Evolutionary conservation across 306 rosid species (phyloP).

Genomic region (Prunus campanulata): DNA sequence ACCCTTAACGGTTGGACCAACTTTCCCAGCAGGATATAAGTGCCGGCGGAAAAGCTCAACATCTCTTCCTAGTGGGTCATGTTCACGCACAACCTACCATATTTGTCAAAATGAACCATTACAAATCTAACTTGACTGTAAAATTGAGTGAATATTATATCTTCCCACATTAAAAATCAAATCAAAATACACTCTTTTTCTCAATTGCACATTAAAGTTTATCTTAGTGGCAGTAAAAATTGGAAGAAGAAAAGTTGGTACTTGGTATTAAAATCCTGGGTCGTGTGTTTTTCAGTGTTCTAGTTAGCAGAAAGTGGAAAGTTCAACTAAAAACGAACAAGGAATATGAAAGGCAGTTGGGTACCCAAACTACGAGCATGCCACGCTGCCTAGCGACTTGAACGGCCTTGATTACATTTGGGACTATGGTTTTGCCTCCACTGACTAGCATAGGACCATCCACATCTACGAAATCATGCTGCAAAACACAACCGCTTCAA

Average conservation of each 20-base stretch:
- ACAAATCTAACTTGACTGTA: neutral
- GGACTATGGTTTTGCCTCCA: conserved; percentile 70
- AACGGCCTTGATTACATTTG: conserved; percentile 65
- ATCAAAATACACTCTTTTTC: neutral
- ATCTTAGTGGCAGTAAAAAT: neutral
- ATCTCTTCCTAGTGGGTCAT: conserved; percentile 82
- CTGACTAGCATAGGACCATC: conserved; percentile 41
- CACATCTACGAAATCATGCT: conserved; percentile 71
- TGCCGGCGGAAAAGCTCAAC: conserved; percentile 82
- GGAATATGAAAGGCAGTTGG: neutral
- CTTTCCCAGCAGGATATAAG: conserved; percentile 43
- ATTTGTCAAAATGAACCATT: neutral
- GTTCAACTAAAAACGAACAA: neutral
- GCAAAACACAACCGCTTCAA: conserved; percentile 15
- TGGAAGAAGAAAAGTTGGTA: neutral
- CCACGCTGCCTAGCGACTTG: conserved; percentile 68
- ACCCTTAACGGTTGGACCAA: conserved; percentile 62
- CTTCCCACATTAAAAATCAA: neutral
- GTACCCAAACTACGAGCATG: conserved; percentile 73
- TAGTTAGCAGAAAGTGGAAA: neutral
- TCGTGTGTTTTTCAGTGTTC: neutral
- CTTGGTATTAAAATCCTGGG: neutral
- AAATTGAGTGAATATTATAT: neutral
- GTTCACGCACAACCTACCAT: conserved; percentile 78
- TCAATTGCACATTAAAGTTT: neutral